A percentile compares a stretch with the other conserved stretches of the same genome.
Evolutionary conservation across 768 basidiomycete species (phyloP).

Genomic region (Mycena galopus): DNA sequence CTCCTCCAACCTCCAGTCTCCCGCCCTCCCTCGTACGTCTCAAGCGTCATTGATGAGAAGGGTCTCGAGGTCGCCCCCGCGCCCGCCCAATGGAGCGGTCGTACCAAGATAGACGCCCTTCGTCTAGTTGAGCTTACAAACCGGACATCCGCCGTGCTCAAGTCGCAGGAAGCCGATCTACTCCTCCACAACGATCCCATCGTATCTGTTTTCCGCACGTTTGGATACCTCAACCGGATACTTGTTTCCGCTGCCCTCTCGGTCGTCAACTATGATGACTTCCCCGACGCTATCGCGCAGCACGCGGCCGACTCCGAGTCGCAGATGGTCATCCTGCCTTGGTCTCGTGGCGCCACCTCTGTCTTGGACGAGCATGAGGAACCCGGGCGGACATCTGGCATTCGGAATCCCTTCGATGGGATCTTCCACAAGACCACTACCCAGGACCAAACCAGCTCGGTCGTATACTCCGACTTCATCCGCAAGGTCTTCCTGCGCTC

Average conservation of each 20-base stretch:
- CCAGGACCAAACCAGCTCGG: conserved; percentile 65
- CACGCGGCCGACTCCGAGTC: conserved; percentile 69
- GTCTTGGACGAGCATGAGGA: conserved; percentile 45
- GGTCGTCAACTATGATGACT: conserved; percentile 83
- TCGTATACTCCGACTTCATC: conserved; percentile 86
- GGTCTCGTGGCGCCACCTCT: conserved; percentile 67
- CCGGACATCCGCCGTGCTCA: conserved; percentile 89
- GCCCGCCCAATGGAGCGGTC: conserved; percentile 7
- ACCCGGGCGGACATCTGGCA: conserved; percentile 37
- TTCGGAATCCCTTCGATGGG: conserved; percentile 80
- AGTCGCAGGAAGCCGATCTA: conserved; percentile 79
- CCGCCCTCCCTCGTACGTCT: conserved; percentile 1
- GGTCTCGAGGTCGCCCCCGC: conserved; percentile 36
- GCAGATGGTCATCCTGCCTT: conserved; percentile 88
- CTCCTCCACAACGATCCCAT: conserved; percentile 80
- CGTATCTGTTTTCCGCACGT: conserved; percentile 81
- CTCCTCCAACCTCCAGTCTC: conserved; percentile 65
- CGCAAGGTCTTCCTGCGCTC: conserved; percentile 83
- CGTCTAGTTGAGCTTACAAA: conserved; percentile 92
- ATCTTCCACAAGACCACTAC: conserved; percentile 72
- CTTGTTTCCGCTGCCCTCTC: conserved; percentile 77
- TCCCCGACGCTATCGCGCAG: conserved; percentile 71
- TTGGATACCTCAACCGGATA: conserved; percentile 78
- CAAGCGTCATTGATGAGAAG: conserved; percentile 45
- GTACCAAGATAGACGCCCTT: conserved; percentile 75